These are phyloP conservation scores for Scheffersomyces coipomensis DNA, from an alignment of 805 yeast species.

Conservation along the genomic window DNA sequence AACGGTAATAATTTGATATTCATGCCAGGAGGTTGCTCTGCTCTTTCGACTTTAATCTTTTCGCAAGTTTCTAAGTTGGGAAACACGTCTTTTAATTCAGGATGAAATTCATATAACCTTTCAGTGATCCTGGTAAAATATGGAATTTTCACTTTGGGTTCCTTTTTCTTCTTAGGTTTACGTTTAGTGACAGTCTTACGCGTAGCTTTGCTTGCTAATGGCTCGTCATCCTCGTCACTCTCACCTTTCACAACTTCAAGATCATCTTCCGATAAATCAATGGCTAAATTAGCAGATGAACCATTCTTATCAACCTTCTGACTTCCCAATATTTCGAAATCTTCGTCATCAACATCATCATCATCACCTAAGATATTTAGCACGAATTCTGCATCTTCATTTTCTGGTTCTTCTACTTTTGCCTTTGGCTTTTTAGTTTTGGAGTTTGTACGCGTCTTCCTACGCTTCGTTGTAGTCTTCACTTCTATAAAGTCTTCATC, in stretches of 20 bases:
- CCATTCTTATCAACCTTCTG: conserved; percentile 17
- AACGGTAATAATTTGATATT: conserved; percentile 76
- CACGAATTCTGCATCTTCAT: conserved; percentile 11
- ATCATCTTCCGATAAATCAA: conserved; percentile 22
- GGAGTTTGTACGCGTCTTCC: conserved; percentile 8
- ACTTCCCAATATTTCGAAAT: conserved; percentile 30
- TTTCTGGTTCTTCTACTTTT: conserved; percentile 7
- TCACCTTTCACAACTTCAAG: conserved; percentile 1
- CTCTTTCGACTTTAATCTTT: conserved; percentile 49
- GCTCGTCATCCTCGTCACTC: conserved; percentile 19
- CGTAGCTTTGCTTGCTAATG: conserved; percentile 25
- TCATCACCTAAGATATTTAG: conserved; percentile 3
- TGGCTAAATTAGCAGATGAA: conserved; percentile 20
- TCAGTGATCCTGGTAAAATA: conserved; percentile 69
- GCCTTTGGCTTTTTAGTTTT: conserved; percentile 5
- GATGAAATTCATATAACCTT: conserved; percentile 71
- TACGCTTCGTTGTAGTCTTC: conserved; percentile 6
- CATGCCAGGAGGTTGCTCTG: conserved; percentile 79
- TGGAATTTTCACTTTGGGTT: conserved; percentile 58
- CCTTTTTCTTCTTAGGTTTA: conserved; percentile 27
- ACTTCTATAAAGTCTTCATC: conserved; percentile 10
- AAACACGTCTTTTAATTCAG: conserved; percentile 72
- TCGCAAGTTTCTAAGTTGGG: conserved; percentile 53
- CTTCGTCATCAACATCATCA: conserved; percentile 33
- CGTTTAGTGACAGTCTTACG: conserved; percentile 11